These are phyloP conservation scores for Camelina neglecta DNA, from an alignment of 345 rosid genomes.

Conservation along the genomic window DNA sequence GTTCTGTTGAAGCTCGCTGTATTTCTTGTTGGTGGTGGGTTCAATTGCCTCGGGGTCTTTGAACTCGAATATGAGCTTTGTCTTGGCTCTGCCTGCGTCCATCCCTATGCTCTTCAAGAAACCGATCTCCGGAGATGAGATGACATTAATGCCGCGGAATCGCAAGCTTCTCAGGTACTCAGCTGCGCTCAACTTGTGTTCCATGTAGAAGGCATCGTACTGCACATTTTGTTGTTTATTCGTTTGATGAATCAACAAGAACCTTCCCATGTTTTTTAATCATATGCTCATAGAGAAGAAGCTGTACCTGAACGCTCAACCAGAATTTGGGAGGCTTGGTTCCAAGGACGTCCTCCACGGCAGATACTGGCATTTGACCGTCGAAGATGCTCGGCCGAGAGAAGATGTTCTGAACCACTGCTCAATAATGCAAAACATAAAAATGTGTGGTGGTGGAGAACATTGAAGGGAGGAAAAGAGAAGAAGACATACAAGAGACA, in stretches of 20 bases:
- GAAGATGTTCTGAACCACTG: slow-evolving; percentile 66
- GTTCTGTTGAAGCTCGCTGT: slow-evolving; percentile 51
- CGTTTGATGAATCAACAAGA: slow-evolving; percentile 38
- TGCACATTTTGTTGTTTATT: slow-evolving; percentile 52
- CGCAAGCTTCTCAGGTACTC: slow-evolving; percentile 43
- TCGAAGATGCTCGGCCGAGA: slow-evolving; percentile 64
- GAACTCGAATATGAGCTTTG: slow-evolving; percentile 63
- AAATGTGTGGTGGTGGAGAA: slow-evolving; percentile 5
- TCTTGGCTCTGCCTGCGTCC: slow-evolving; percentile 49
- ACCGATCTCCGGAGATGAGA: slow-evolving; percentile 84
- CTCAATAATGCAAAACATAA: slow-evolving; percentile 17
- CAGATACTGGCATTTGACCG: slow-evolving; percentile 42
- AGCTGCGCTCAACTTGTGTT: slow-evolving; percentile 60
- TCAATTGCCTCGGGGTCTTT: slow-evolving; percentile 57
- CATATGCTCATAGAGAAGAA: slow-evolving; percentile 24
- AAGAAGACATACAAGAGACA: slow-evolving; percentile 50
- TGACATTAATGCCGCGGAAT: slow-evolving; percentile 37
- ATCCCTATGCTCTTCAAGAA: slow-evolving; percentile 64
- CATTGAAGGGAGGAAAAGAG: slow-evolving; percentile 3
- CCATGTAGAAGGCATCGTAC: slow-evolving; percentile 66
- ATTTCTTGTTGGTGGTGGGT: slow-evolving; percentile 69
- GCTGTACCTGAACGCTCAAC: slow-evolving; percentile 75
- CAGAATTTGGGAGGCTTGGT: slow-evolving; percentile 57
- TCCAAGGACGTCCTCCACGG: slow-evolving; percentile 59
- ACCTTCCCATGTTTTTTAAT: slow-evolving; percentile 21